Evolutionary conservation across 1,284 basidiomycete genomes (phyloP), one percentile per base, ranked within the genome.

Genomic region (Rhodotorula sp.): DNA sequence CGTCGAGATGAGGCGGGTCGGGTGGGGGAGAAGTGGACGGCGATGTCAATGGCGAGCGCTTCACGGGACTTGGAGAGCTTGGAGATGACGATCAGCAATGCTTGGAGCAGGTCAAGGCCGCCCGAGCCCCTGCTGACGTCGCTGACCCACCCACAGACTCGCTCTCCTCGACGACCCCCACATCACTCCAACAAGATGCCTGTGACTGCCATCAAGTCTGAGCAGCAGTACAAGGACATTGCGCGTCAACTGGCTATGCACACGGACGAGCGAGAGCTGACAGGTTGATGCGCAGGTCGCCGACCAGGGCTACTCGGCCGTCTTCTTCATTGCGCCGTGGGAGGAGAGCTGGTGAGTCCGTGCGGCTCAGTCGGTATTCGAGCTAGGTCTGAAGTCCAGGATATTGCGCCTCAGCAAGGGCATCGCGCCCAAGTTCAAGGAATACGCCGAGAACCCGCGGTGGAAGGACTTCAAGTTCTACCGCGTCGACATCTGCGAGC

Each of bases 241-340:
- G 72, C 69, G 2, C 15, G 60, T 52, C 32, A 7, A 2, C 29
- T 20, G 34, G 19, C 13, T 22, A 5, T 8, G n/a, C 32, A n/a
- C 20, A 44, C 34, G 29, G 9, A n/a, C 34, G 36, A 9, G 19
- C 19, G 19, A 36, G 29, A 20, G 36, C 48, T 60, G 32, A 36
- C 11, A 4, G 39, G 6, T 2, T n/a, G 0, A 4, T 13, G 10
- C 32, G 27, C 57, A 72, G 64, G 59, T 66, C 55, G 51, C 60
- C 19, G 32, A 46, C 24, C 53, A 48, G 20, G 30, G 29, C 29
- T n/a, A 64, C 36, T 22, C 54, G 20, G 65, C 58, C 15, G 53
- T 70, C 57, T 49, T 64, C 36, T 68, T 66, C 39, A 47, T 63
- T n/a, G 72, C 72, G 20, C 72, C 72, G 15, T 74, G 72, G 72